Conservation (phyloP, 495 filamentous ascomycete genomes). For the Aspergillus cavernicola region DNA sequence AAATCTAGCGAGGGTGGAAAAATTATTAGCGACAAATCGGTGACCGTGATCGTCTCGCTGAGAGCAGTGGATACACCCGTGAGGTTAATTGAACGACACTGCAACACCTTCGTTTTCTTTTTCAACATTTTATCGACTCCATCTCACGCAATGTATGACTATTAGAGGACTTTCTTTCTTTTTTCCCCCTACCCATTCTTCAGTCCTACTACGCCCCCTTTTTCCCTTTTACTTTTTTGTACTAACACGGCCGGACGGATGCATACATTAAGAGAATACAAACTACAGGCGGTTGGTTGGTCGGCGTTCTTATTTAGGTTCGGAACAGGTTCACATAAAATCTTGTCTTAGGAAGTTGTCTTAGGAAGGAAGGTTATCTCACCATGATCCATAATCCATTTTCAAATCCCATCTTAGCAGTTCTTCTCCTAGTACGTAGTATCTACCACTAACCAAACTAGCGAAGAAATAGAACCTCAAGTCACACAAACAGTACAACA, state of each 20-base stretch:
- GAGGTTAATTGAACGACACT: conserved; percentile 14
- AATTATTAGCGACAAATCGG: conserved; percentile 18
- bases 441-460: too few relatives aligned
- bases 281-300: background rate
- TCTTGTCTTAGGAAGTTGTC: background rate
- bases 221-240: conserved; percentile 4
- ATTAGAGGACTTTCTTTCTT: background rate
- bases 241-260: background rate
- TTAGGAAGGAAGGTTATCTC: too few relatives aligned
- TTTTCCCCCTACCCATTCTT: conserved; percentile 3
- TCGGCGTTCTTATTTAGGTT: background rate
- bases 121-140: background rate
- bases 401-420: too few relatives aligned
- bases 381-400: too few relatives aligned
- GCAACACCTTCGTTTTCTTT: too few relatives aligned
- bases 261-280: background rate
- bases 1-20: conserved; percentile 12
- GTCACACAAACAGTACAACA: too few relatives aligned
- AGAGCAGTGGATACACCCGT: background rate
- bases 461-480: too few relatives aligned
- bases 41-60: background rate
- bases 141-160: background rate
- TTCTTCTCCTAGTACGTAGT: too few relatives aligned
- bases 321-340: background rate
- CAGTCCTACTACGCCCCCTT: background rate